Base-by-base conservation (phyloP, 140 eudicot species). In the Erigeron philadelphicus region DNA sequence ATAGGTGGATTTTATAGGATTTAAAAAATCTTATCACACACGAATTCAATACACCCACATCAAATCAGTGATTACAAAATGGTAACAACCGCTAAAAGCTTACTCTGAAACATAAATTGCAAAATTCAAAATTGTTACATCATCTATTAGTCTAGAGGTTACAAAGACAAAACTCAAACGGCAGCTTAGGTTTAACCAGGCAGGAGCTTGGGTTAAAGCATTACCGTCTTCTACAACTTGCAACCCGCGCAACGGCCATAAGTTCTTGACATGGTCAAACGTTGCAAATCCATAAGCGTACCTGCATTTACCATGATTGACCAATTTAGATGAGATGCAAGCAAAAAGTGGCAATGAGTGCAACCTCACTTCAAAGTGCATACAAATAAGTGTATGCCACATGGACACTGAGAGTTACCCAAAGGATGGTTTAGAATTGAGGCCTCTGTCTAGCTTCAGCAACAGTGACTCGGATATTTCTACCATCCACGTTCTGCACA, bases 401-500 rank as follows among this genome's bases (percentile, higher is more conserved):
- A 12, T 17, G 16, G 16, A n/a, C 19, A 16, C 21, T 1, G 16
- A n/a, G 16, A 15, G 1, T 50, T 50, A 50, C 56, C 56, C 19
- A 19, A 16, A 53, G 18, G 59, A 16, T 45, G 3, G 63, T 56
- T 57, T 59, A 87, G 53, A 58, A 82, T 23, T 71, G 76, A 56
- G 83, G 83, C 68, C 78, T 69, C 47, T 44, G 88, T 35, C 81
- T 75, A 9, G 90, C 82, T 69, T 87, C 95, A 73, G 90, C 95
- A 11, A 77, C 80, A 21, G 82, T 84, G 15, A 87, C 90, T 66
- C 95, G 76, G 72, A 87, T 84, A 55, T 67, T 70, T 71, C 95
- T 85, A 46, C 90, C 90, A 55, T 87, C 81, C 60, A 87, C 84
- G 21, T 80, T 77, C 88, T 83, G 80, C 76, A 71, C 38, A 53